A percentile compares a stretch with the other conserved stretches of the same genome.
Conservation (phyloP, 2,329 filamentous ascomycete genomes). For the Penicillium aurantiogriseum region DNA sequence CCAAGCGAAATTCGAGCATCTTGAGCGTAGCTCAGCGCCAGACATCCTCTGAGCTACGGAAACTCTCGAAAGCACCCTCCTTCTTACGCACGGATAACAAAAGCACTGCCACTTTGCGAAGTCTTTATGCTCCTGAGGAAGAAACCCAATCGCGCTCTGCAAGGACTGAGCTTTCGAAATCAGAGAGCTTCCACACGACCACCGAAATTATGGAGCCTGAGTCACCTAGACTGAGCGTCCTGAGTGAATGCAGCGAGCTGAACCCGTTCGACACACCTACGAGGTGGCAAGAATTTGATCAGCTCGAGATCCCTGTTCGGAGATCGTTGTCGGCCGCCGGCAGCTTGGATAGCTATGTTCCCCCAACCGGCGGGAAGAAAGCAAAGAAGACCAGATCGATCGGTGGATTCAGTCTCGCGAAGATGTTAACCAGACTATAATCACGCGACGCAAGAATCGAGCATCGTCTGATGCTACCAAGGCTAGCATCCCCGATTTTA, state of each 20-base stretch:
- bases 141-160: constrained; percentile 25
- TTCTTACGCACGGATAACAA: constrained; percentile 40
- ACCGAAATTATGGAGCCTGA: constrained; percentile 34
- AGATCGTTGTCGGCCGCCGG: constrained; percentile 14
- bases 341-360: constrained; percentile 18
- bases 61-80: constrained; percentile 38
- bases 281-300: constrained; percentile 23
- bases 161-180: constrained; percentile 34
- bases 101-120: constrained; percentile 41
- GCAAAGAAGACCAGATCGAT: constrained; percentile 28
- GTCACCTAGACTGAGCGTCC: constrained; percentile 44
- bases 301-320: constrained; percentile 32
- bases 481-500: constrained; percentile 20
- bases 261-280: constrained; percentile 31
- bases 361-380: constrained; percentile 19
- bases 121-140: constrained; percentile 36
- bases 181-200: constrained; percentile 39
- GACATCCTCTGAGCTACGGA: constrained; percentile 25
- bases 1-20: constrained; percentile 28
- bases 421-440: constrained; percentile 19
- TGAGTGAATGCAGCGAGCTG: constrained; percentile 48
- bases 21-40: constrained; percentile 14
- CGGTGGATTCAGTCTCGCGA: constrained; percentile 33
- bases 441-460: constrained; percentile 19
- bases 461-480: constrained; percentile 24